Evolutionary conservation across 164 flowering plant species (phyloP), one percentile per base, ranked within the genome.

Genomic region (Dillenia suffruticosa): DNA sequence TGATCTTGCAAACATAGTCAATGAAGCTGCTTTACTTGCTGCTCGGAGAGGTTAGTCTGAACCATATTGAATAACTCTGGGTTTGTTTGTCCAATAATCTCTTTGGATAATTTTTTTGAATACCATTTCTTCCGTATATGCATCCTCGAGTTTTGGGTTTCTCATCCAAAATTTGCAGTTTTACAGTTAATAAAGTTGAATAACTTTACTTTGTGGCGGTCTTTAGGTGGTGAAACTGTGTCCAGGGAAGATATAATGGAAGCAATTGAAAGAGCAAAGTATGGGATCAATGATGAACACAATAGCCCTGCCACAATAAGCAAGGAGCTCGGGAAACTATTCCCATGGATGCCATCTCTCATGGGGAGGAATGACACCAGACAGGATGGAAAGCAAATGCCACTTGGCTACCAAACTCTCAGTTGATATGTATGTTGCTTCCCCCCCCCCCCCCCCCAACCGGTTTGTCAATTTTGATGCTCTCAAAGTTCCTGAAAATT

Each of bases 1-100:
- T 72, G 99, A 94, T 83, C 96, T 94, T 49, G 97, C 99, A 53
- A 94, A 94, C 73, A 82, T 91, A 40, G 87, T 91, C 67, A 94
- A 94, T 68, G 99, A 94, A 76, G 82, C 99, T 48, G 93, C 97
- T 58, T 72, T 94, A 56, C 96, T 94, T 70, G 95, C 99, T 73
- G 97, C 97, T 70, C 92, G 97, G 11, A 81, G 96, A 89, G 99
- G 99, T 94, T 61, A 72, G 71, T 49, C 51, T n/a, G 2, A 66
- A 52, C 14, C 49, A 13, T 62, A 46, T 40, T 24, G 49, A 32
- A 52, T 55, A 12, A 60, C 17, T 16, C 40, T 11, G 9, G 17
- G 14, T 51, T 64, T 44, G 54, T 44, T n/a, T 2, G 9, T 54
- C 14, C 6, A 54, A 12, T 11, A 13, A 46, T 19, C 53, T 46